Evolutionary conservation across 306 rosid species (phyloP), one percentile per base, ranked within the genome.

Genomic region (Mimosa pudica): DNA sequence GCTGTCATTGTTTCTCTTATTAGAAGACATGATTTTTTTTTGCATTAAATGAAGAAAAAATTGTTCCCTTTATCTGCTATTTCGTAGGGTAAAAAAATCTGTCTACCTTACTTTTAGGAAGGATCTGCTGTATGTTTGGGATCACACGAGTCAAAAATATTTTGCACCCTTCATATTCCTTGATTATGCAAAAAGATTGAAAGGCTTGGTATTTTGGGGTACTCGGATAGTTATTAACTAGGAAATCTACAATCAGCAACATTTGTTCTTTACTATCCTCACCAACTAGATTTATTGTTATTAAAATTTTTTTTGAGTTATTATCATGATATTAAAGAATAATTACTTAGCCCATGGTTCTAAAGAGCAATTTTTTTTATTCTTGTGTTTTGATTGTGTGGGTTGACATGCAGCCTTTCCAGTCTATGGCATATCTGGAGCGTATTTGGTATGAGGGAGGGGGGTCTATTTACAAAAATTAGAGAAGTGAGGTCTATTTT

Each of bases 21-120:
- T 79, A 83, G 11, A 67, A 58, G 90, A 84, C 93, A 83, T 63
- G 80, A 14, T 33, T 58, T 73, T 57, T 38, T 8, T 55, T 55
- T 55, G 75, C 79, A 48, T 70, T 24, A 66, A 58, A 63, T 66
- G 74, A 70, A 68, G 51, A 36, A 62, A 62, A 32, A 32, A 62
- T 11, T 62, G 68, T 11, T 8, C n/a, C n/a, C 17, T 10, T 9
- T 33, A 30, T 30, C 38, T 62, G 65, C 35, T 62, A 32, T 12
- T 32, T 1, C n/a, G 44, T 12, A 0, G n/a, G 67, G 67, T 24
- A 61, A 61, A 61, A 24, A 5, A 20, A 60, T 60, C 14, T 60
- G 65, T 60, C 36, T 60, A 1, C 65, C 67, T 62, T 30, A 30
- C 36, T 61, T 61, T 62, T 4, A 32, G 67, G 42, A 32, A 60